These are phyloP conservation scores for Rhinocladiella mackenziei DNA, from an alignment of 2,329 filamentous ascomycete genomes.

Conservation along the genomic window DNA sequence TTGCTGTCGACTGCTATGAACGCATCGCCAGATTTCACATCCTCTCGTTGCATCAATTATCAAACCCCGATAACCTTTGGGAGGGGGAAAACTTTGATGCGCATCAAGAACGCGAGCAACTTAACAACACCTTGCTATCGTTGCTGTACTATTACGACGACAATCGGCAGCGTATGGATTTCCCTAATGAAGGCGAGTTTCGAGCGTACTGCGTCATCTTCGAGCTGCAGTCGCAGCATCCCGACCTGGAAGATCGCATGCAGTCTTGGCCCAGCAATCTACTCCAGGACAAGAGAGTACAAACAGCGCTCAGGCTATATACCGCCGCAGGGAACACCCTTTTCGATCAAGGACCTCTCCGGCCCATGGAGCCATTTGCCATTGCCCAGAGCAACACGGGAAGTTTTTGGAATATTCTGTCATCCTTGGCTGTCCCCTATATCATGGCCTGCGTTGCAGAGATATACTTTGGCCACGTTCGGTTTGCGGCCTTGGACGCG, in stretches of 20 bases:
- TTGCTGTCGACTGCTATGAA: slow-evolving; percentile 59
- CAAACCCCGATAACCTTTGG: slow-evolving; percentile 46
- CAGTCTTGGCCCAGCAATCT: slow-evolving; percentile 53
- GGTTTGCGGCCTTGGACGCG: slow-evolving; percentile 53
- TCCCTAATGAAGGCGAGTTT: slow-evolving; percentile 61
- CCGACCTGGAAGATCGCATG: slow-evolving; percentile 55
- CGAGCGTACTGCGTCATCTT: slow-evolving; percentile 59
- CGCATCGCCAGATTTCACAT: slow-evolving; percentile 63
- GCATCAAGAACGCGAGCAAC: slow-evolving; percentile 61
- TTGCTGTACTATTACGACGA: slow-evolving; percentile 60
- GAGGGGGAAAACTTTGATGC: slow-evolving; percentile 51
- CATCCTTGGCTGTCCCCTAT: slow-evolving; percentile 55
- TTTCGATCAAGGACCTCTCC: slow-evolving; percentile 50
- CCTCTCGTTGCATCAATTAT: slow-evolving; percentile 57
- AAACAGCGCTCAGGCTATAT: slow-evolving; percentile 55
- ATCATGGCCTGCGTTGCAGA: slow-evolving; percentile 63
- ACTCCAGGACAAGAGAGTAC: slow-evolving; percentile 50
- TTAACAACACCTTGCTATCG: slow-evolving; percentile 60
- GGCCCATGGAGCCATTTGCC: slow-evolving; percentile 46
- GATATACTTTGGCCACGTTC: slow-evolving; percentile 58
- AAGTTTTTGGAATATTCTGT: slow-evolving; percentile 55
- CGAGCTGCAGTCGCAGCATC: slow-evolving; percentile 50
- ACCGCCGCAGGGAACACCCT: slow-evolving; percentile 53
- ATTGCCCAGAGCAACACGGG: slow-evolving; percentile 57
- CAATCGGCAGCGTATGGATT: slow-evolving; percentile 46